Base-by-base conservation (phyloP, 1,284 basidiomycete species). In the Boletellus deceptivus region DNA sequence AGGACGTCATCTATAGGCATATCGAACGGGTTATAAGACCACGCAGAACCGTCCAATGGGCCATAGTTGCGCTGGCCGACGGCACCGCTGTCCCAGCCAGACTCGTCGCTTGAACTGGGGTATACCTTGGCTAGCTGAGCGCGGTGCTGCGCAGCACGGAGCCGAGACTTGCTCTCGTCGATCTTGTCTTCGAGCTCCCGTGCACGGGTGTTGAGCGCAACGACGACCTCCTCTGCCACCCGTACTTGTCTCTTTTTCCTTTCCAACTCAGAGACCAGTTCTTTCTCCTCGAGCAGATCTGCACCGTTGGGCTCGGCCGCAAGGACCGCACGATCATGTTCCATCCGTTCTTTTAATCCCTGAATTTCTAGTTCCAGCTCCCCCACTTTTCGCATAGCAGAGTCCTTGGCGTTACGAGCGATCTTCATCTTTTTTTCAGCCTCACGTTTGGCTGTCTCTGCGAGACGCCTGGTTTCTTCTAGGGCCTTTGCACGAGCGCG, bases 391-490 rank as follows among this genome's bases (percentile, higher is more conserved):
- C 77, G 78, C 42, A 74, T 75, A 6, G 89, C 79, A 47, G 77
- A 83, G 59, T 89, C 85, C 39, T 86, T 80, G 53, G 80, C 74
- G 41, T 70, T 74, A 64, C 88, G 84, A 4, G 84, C 84, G 16
- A 78, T 75, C 59, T 86, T 89, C 51, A 96, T 75, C 57, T 86
- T 86, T 73, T 91, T 93, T 70, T 98, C 95, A 2, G 88, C 91
- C 36, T 98, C 93, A 42, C 86, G 79, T 63, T 84, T 87, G 47
- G 76, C 71, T 45, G 79, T 75, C 68, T 98, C 95, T 6, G 93
- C 91, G 42, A 76, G 75, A 36, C 95, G 84, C 70, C 90, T 92
- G 52, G 84, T 77, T 63, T 98, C 95, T 61, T 98, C 95, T 7
- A 97, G 75, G 0, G 76, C 70, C 70, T 95, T 95, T 46, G 89